A percentile compares a stretch with the other conserved stretches of the same genome.
phyloP scores from a whole-genome alignment of 306 rosid genomes.

The Citrullus colocynthis region DNA sequence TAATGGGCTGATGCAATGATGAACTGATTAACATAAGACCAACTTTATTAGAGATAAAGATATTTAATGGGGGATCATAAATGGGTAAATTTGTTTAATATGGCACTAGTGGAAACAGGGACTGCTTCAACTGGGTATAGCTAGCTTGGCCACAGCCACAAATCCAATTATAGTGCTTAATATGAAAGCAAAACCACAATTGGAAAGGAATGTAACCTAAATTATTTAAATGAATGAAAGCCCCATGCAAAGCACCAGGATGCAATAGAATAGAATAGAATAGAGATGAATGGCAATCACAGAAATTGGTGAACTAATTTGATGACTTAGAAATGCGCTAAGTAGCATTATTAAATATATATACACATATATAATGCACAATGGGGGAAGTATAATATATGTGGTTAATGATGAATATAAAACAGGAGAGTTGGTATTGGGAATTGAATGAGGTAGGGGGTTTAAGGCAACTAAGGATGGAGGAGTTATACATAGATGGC shows the following conservation, averaged over 20 bases:
- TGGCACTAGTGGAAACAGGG: background rate
- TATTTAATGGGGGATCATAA: background rate
- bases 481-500: constrained; percentile 34
- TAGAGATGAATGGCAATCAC: too few relatives aligned
- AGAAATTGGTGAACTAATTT: background rate
- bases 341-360: background rate
- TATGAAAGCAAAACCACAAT: background rate
- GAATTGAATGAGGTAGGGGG: background rate
- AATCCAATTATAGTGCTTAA: background rate
- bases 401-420: background rate
- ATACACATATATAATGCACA: background rate
- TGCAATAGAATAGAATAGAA: too few relatives aligned
- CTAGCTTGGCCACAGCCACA: background rate
- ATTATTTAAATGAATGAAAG: background rate
- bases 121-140: background rate
- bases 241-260: background rate
- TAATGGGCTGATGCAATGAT: background rate
- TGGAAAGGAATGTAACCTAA: background rate
- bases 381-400: background rate
- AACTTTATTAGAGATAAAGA: background rate
- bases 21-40: background rate
- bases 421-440: background rate
- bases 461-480: constrained; percentile 17
- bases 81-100: background rate
- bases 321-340: background rate